These are phyloP conservation scores for Fusarium tupiense DNA, from an alignment of 2,329 filamentous ascomycete species.

Conservation along the genomic window DNA sequence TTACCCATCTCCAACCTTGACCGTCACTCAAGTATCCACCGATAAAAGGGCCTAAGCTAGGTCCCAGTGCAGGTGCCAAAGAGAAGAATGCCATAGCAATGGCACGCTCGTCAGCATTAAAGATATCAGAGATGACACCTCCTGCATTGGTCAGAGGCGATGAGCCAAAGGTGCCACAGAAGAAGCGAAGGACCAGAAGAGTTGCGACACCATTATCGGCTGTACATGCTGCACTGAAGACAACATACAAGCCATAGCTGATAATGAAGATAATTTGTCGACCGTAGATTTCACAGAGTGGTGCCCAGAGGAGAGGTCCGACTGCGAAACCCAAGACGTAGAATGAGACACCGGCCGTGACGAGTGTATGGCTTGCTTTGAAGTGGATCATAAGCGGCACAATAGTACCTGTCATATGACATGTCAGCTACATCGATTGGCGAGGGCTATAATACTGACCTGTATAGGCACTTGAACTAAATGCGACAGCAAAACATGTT, in stretches of 20 bases:
- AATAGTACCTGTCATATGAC: conserved; percentile 42
- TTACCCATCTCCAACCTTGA: conserved; percentile 67
- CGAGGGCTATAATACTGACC: conserved; percentile 50
- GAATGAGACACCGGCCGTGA: conserved; percentile 69
- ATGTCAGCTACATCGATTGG: not conserved
- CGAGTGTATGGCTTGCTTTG: conserved; percentile 59
- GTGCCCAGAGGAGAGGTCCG: conserved; percentile 73
- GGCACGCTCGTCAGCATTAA: conserved; percentile 62
- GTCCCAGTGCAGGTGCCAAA: conserved; percentile 70
- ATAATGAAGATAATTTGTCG: conserved; percentile 67
- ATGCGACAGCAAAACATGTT: conserved; percentile 74
- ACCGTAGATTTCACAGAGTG: conserved; percentile 71
- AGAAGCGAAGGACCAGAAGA: conserved; percentile 73
- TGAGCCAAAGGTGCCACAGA: conserved; percentile 70
- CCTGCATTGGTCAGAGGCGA: conserved; percentile 71
- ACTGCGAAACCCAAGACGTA: conserved; percentile 71
- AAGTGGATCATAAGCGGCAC: conserved; percentile 66
- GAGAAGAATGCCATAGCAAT: conserved; percentile 69
- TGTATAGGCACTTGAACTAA: conserved; percentile 74
- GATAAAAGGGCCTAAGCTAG: conserved; percentile 67
- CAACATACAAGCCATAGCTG: conserved; percentile 66
- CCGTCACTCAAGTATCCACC: conserved; percentile 70
- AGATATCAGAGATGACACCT: conserved; percentile 73
- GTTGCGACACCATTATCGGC: conserved; percentile 66
- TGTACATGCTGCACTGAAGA: conserved; percentile 70